These are phyloP conservation scores for Podila epigama DNA, from an alignment of 192 early-diverging fungal species.

Conservation along the genomic window DNA sequence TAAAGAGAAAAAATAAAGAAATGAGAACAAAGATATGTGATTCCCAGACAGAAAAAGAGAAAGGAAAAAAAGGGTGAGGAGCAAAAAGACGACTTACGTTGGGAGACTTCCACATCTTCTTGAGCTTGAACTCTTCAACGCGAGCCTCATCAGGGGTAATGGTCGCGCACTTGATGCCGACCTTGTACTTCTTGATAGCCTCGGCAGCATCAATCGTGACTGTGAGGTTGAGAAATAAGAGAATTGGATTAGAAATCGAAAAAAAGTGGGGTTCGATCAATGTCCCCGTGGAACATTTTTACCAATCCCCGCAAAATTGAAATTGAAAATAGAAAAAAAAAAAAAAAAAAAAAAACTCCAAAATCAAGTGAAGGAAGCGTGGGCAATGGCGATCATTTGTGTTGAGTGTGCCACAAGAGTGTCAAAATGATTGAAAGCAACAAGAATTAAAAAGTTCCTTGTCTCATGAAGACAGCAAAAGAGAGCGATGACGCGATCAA, in stretches of 20 bases:
- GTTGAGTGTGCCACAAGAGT: too few species aligned
- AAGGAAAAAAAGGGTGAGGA: neutral
- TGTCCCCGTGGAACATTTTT: neutral
- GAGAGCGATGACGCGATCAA: too few species aligned
- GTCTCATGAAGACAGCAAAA: too few species aligned
- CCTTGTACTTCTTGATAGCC: slow-evolving; percentile 96
- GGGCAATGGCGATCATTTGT: too few species aligned
- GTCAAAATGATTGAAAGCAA: too few species aligned
- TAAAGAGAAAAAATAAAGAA: neutral
- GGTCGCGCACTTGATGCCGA: slow-evolving; percentile 98
- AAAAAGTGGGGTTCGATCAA: neutral
- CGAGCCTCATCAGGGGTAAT: slow-evolving; percentile 96
- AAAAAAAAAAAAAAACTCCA: too few species aligned
- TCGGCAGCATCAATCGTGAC: slow-evolving; percentile 94
- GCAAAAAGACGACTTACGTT: slow-evolving; percentile 57
- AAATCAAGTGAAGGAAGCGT: too few species aligned
- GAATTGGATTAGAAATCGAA: slow-evolving; percentile 1
- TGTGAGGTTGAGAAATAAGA: neutral
- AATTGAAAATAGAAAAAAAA: neutral
- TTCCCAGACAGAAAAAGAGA: neutral
- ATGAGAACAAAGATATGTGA: neutral
- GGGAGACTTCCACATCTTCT: slow-evolving; percentile 97
- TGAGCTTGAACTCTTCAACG: slow-evolving; percentile 94
- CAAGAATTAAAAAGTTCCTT: too few species aligned
- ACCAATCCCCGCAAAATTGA: neutral